Conservation (phyloP, 2,329 filamentous ascomycete genomes). For the Aspergillus clavatus region DNA sequence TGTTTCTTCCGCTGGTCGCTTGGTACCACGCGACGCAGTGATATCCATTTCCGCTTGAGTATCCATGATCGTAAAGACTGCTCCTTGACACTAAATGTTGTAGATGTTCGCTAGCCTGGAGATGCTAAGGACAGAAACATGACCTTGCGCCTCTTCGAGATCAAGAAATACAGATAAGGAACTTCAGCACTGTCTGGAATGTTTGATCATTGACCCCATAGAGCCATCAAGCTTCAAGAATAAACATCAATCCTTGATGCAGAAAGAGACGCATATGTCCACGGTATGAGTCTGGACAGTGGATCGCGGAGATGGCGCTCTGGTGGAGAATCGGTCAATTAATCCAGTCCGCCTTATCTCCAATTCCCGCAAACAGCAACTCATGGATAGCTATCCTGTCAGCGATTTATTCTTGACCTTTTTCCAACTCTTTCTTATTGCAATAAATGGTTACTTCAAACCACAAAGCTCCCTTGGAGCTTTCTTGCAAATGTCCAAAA, state of each 20-base stretch:
- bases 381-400: not conserved
- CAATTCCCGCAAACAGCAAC: not conserved
- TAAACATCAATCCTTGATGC: not conserved
- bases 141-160: not conserved
- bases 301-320: not conserved
- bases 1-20: conserved; percentile 48
- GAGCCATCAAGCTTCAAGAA: too few species aligned
- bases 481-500: conserved; percentile 14
- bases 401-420: not conserved
- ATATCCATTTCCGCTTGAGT: conserved; percentile 44
- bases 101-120: not conserved
- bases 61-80: conserved; percentile 20
- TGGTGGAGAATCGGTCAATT: not conserved
- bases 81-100: not conserved
- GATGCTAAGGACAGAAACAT: not conserved
- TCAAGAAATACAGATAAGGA: not conserved
- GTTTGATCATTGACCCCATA: too few species aligned
- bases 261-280: not conserved
- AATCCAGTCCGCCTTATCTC: not conserved
- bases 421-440: conserved; percentile 1
- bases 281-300: not conserved
- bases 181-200: not conserved
- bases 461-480: conserved; percentile 20
- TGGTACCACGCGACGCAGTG: conserved; percentile 38
- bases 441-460: conserved; percentile 8